A percentile compares a stretch with the other conserved stretches of the same genome.
Conservation (phyloP, 129 eudicot species). For the Flaveria robusta region DNA sequence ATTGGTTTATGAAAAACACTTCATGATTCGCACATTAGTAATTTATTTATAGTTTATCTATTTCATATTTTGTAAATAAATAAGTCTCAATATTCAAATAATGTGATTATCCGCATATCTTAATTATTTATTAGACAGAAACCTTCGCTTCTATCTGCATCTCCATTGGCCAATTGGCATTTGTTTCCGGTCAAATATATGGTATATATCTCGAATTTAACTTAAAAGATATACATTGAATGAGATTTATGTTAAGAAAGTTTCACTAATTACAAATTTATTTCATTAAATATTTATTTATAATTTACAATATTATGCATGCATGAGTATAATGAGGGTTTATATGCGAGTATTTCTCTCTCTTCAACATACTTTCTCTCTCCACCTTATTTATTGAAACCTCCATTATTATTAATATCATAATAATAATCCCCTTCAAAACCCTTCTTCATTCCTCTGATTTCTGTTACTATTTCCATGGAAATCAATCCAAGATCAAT, state of each 20-base stretch:
- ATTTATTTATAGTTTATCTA: not conserved
- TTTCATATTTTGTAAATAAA: not conserved
- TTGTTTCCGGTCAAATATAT: not conserved
- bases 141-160: not conserved
- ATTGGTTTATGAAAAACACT: not conserved
- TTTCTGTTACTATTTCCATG: conserved; percentile 41
- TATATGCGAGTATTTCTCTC: not conserved
- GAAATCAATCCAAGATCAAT: conserved; percentile 23
- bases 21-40: not conserved
- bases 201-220: conserved; percentile 17
- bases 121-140: not conserved
- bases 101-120: not conserved
- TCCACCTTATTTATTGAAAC: not conserved
- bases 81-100: not conserved
- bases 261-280: conserved; percentile 26
- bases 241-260: conserved; percentile 38
- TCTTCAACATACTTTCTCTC: conserved; percentile 11
- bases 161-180: not conserved
- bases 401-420: conserved; percentile 24
- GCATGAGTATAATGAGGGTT: conserved; percentile 25
- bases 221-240: conserved; percentile 30
- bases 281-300: conserved; percentile 8
- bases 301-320: conserved; percentile 18
- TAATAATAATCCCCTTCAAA: conserved; percentile 14
- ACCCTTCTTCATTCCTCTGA: conserved; percentile 26